Evolutionary conservation across 345 rosid genomes (phyloP), one percentile per base, ranked within the genome.

Genomic region (Murraya koenigii): DNA sequence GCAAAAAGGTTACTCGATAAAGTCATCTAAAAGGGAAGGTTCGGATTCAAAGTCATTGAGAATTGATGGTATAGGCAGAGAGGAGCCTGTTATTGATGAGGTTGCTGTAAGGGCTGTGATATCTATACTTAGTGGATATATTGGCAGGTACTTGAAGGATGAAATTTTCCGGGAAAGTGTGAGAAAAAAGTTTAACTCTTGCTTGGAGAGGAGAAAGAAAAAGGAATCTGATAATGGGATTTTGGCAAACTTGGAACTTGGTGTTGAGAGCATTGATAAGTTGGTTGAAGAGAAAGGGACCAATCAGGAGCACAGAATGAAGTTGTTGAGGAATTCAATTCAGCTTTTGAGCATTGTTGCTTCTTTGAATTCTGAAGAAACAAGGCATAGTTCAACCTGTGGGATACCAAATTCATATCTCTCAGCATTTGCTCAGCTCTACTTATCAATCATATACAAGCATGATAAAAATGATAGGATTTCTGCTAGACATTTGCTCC

Each of bases 351-450:
- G 56, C 78, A 72, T 75, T 30, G 92, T 88, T 62, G 87, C 89
- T 26, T 82, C 90, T 6, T 70, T 87, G 86, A 83, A 86, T 71
- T 83, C 87, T 3, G 73, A 82, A 64, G 78, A 82, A 10, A 77
- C 85, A 0, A 80, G 62, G 60, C 82, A 83, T 35, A 73, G 73
- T 23, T 80, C 85, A 10, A 85, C 88, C 15, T 85, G 84, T 35
- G 90, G 92, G 2, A 78, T 87, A 15, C 90, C 89, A 25, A 86
- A 90, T 68, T 83, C 87, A 7, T 80, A 89, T 74, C 86, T 91
- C 72, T 88, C 92, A 10, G 91, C 89, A 4, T 88, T 90, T 75
- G 88, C 87, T 64, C 90, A 88, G 5, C 79, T 91, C 41, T 91
- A 88, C 85, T 71, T 91, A 44, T 80, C 93, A 6, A 80, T 91